Percentiles rank a stretch among this genome's conserved stretches.
phyloP scores from a whole-genome alignment of 352 stramenopile species.

The Pelagophyceae sp. region DNA sequence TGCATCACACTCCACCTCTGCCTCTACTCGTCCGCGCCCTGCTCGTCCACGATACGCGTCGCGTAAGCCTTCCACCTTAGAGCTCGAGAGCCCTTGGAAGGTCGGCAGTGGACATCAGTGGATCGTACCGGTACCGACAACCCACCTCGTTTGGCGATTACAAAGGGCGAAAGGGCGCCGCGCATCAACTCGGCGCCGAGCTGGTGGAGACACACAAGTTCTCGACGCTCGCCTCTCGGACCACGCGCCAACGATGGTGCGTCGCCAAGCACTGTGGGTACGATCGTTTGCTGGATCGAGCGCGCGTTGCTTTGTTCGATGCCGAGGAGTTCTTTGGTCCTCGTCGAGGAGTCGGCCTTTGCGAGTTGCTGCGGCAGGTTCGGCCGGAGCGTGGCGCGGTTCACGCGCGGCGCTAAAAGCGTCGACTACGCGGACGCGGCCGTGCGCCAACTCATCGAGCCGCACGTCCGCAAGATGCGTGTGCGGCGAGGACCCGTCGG shows the following conservation, averaged over 20 bases:
- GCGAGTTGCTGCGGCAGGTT: background rate
- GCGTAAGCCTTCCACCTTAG: no score
- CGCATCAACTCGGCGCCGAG: slow-evolving; percentile 43
- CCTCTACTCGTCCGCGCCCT: no score
- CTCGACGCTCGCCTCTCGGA: background rate
- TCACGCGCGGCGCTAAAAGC: background rate
- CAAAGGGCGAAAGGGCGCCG: no score
- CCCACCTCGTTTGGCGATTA: no score
- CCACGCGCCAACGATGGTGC: background rate
- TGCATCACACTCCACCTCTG: no score
- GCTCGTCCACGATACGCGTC: no score
- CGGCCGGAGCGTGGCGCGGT: background rate
- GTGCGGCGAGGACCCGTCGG: background rate
- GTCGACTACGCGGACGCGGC: background rate
- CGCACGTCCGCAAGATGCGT: slow-evolving; percentile 5
- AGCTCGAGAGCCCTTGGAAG: no score
- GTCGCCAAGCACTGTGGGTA: no score
- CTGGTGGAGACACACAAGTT: slow-evolving; percentile 28
- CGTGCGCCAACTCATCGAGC: background rate
- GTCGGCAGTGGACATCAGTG: no score
- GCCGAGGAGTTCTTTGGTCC: no score
- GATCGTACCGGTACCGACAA: no score
- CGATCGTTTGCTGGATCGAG: background rate
- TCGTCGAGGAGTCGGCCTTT: background rate
- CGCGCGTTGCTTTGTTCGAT: background rate